Evolutionary conservation across 73 alveolate genomes (phyloP).

Genomic region (Paramecium bursaria): DNA sequence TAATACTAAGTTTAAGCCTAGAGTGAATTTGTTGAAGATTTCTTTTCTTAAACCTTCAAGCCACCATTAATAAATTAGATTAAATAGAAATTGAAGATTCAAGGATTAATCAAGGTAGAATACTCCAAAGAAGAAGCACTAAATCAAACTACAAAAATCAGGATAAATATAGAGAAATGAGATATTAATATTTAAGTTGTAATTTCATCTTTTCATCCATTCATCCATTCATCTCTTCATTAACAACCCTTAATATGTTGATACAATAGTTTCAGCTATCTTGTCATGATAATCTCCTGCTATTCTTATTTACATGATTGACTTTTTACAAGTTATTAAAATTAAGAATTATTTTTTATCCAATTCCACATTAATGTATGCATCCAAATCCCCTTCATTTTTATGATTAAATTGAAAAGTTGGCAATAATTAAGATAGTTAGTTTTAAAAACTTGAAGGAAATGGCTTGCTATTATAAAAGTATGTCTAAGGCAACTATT

Average conservation of each 20-base stretch:
- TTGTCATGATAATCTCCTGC: constrained; percentile 36
- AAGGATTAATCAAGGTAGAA: no score
- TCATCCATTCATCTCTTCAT: constrained; percentile 59
- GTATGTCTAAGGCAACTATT: background rate
- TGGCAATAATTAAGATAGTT: constrained; percentile 6
- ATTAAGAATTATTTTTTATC: background rate
- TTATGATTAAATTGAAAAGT: background rate
- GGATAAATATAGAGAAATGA: no score
- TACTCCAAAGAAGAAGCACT: no score
- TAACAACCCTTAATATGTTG: constrained; percentile 52
- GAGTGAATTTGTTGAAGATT: no score
- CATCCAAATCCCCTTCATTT: constrained; percentile 11
- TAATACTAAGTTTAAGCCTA: no score
- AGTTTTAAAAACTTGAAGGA: constrained; percentile 27
- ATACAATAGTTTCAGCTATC: constrained; percentile 11
- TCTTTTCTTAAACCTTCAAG: no score
- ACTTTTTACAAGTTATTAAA: constrained; percentile 2
- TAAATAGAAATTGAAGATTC: no score
- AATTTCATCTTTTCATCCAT: no score
- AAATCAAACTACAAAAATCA: no score
- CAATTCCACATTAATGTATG: background rate
- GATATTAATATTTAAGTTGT: no score
- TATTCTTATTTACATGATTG: constrained; percentile 42
- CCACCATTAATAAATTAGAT: no score
- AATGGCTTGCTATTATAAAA: constrained; percentile 52